Conservation (phyloP, 176 grass and related monocot species). For the Hordeum marinum region DNA sequence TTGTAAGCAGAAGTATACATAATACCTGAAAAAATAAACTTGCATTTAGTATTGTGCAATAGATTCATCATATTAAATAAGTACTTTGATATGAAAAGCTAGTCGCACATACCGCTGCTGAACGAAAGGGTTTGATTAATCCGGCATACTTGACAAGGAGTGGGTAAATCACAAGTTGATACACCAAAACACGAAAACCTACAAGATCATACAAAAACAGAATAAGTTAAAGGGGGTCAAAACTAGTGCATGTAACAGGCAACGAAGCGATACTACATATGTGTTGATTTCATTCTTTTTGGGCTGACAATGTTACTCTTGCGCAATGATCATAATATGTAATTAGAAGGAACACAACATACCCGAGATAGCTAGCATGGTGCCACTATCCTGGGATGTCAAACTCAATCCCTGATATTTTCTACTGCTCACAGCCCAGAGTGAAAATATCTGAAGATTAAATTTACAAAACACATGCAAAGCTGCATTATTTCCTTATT, state of each 20-base stretch:
- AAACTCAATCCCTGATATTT: conserved; percentile 51
- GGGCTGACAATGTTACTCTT: background rate
- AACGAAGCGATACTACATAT: background rate
- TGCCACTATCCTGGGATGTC: conserved; percentile 64
- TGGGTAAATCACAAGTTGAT: conserved; percentile 51
- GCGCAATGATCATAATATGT: background rate
- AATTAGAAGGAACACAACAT: background rate
- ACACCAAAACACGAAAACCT: conserved; percentile 53
- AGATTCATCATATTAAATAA: background rate
- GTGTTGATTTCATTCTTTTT: background rate
- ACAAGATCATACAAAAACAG: background rate
- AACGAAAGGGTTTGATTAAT: conserved; percentile 36
- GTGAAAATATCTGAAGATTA: conserved; percentile 55
- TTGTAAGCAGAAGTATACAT: conserved; percentile 45
- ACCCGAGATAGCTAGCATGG: conserved; percentile 54
- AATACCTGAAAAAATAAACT: conserved; percentile 35
- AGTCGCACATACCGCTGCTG: conserved; percentile 32
- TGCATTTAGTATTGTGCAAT: background rate
- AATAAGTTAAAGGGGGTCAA: background rate
- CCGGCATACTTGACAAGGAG: conserved; percentile 37
- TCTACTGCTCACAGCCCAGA: conserved; percentile 58
- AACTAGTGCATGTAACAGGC: background rate
- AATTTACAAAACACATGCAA: background rate
- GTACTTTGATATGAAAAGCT: background rate
- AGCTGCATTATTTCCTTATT: background rate